phyloP scores from a whole-genome alignment of 2,329 filamentous ascomycete species.

The Alternaria rosae region DNA sequence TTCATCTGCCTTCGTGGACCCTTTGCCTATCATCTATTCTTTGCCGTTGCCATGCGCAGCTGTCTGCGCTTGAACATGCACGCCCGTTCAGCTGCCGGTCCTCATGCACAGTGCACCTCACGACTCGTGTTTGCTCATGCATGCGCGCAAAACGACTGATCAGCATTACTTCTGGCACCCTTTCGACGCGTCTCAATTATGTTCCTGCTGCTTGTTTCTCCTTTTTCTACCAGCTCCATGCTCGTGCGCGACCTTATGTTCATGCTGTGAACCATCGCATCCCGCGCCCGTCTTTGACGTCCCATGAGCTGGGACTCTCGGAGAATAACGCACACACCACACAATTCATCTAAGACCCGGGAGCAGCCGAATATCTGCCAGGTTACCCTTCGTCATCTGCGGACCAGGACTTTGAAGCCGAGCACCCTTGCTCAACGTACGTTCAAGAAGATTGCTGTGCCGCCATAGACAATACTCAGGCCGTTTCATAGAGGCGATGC shows the following conservation, averaged over 20 bases:
- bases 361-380: conserved; percentile 13
- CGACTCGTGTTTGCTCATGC: conserved; percentile 4
- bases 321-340: conserved; percentile 13
- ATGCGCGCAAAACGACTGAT: background rate
- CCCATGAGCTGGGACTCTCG: conserved; percentile 2
- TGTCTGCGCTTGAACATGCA: background rate
- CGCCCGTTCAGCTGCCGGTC: background rate
- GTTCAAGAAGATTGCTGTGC: background rate
- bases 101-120: conserved; percentile 3
- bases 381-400: conserved; percentile 7
- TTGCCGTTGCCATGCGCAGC: background rate
- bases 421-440: conserved; percentile 4
- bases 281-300: background rate
- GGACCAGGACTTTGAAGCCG: background rate
- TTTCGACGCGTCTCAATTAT: background rate
- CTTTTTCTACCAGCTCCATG: background rate
- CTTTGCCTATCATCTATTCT: background rate
- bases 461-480: background rate
- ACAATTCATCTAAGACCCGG: conserved; percentile 9
- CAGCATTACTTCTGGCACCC: background rate
- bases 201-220: background rate
- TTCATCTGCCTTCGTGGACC: background rate
- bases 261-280: background rate
- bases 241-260: background rate
- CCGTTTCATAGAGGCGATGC: background rate